These are phyloP conservation scores for Pouteria glomerata DNA, from an alignment of 148 eudicot species.

Conservation along the genomic window DNA sequence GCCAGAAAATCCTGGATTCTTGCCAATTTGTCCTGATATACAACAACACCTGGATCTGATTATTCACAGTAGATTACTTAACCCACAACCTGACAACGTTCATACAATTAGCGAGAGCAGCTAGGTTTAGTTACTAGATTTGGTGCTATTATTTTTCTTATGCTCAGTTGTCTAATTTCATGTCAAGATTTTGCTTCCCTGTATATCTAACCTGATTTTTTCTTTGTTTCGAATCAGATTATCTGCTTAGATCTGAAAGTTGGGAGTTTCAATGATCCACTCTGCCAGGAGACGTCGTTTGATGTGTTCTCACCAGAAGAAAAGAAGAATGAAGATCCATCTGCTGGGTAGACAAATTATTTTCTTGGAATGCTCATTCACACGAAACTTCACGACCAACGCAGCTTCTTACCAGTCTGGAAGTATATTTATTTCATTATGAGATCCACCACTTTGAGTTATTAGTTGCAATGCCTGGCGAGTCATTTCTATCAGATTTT, in stretches of 20 bases:
- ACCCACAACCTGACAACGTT: background rate
- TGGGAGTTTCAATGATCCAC: background rate
- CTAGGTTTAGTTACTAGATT: background rate
- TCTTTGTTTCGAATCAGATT: slow-evolving; percentile 1
- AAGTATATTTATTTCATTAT: background rate
- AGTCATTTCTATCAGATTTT: background rate
- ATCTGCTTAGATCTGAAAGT: background rate
- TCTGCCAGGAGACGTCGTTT: background rate
- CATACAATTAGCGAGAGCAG: background rate
- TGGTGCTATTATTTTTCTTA: background rate
- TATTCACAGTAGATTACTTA: too few species aligned
- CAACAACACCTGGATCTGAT: too few species aligned
- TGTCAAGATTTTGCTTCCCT: background rate
- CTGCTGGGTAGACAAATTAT: background rate
- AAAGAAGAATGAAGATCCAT: slow-evolving; percentile 1
- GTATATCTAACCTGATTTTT: background rate
- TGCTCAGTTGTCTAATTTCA: background rate
- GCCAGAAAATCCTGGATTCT: background rate
- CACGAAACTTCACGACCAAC: background rate
- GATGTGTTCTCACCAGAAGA: background rate
- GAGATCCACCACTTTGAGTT: slow-evolving; percentile 1
- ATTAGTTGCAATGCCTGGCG: background rate
- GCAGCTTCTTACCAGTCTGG: background rate
- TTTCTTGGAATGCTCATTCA: background rate
- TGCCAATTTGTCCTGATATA: background rate